These are phyloP conservation scores for Jaltomata sinuosa DNA, from an alignment of 257 asterid species.

Conservation along the genomic window DNA sequence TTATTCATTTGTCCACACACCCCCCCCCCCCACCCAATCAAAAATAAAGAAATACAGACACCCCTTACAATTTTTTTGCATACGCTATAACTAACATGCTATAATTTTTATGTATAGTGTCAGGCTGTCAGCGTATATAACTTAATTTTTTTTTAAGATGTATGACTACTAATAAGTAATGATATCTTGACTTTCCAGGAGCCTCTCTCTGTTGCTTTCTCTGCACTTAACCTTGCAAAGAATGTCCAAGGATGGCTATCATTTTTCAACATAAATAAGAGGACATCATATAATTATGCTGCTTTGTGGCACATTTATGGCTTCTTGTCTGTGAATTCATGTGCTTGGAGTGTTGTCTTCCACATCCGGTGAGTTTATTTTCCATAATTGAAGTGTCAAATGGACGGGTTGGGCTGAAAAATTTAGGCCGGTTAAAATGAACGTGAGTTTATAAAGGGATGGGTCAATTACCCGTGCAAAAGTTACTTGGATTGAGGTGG, in stretches of 20 bases:
- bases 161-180: background rate
- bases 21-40: too few relatives aligned
- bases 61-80: background rate
- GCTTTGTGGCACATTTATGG: conserved; percentile 74
- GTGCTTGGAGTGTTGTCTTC: conserved; percentile 81
- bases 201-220: conserved; percentile 81
- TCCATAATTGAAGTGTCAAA: background rate
- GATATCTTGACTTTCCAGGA: conserved; percentile 36
- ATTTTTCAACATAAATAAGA: conserved; percentile 60
- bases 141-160: too few relatives aligned
- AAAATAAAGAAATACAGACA: background rate
- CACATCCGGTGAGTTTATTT: conserved; percentile 55
- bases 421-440: background rate
- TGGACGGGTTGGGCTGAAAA: background rate
- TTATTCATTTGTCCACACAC: too few relatives aligned
- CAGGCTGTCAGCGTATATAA: background rate
- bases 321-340: conserved; percentile 54
- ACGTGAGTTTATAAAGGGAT: background rate
- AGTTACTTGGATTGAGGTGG: background rate
- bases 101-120: background rate
- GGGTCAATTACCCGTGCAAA: background rate
- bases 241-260: conserved; percentile 85
- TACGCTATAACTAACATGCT: background rate
- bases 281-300: conserved; percentile 63
- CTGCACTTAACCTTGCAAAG: conserved; percentile 70